Evolutionary conservation across 768 basidiomycete species (phyloP), one percentile per base, ranked within the genome.

Genomic region (Pisolithus orientalis): DNA sequence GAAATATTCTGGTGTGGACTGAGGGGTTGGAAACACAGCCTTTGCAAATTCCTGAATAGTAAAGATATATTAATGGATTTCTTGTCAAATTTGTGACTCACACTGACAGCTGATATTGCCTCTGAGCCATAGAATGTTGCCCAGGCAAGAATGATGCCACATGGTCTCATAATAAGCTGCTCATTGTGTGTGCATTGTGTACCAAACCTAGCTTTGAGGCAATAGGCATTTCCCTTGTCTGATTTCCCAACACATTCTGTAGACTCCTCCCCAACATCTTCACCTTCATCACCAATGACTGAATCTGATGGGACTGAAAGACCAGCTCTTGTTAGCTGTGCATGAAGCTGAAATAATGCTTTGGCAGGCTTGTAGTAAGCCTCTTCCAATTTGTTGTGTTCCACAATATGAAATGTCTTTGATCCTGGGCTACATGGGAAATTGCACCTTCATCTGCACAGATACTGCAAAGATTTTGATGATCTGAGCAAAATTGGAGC

Each of bases 61-160:
- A 16, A 49, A 38, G 13, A 7, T 49, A 47, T 34, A n/a, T 32
- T 40, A 48, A 13, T 24, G 28, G 47, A 25, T 29, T 37, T 48
- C 7, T 37, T 16, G 21, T 21, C 28, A 47, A 28, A 16, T 11
- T 31, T 47, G 27, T 31, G 51, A 40, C 52, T 27, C 28, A 62
- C 62, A 53, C 53, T 54, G 17, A 60, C 57, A 37, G 53, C 47
- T 13, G 47, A 43, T 32, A 65, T 28, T 55, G 59, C 53, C 45
- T 65, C 64, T 1, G 65, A 55, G n/a, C 63, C 61, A 57, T 53
- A 65, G 29, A 66, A 62, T 1, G 61, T 67, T 13, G 54, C 60
- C 2, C 58, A 39, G 11, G 48, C 63, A 25, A 59, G 45, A 43
- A 67, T 62, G 11, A 65, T 40, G 5, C 65, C 65, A 56, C 66